phyloP scores from a whole-genome alignment of 345 rosid species.

The Murraya paniculata region DNA sequence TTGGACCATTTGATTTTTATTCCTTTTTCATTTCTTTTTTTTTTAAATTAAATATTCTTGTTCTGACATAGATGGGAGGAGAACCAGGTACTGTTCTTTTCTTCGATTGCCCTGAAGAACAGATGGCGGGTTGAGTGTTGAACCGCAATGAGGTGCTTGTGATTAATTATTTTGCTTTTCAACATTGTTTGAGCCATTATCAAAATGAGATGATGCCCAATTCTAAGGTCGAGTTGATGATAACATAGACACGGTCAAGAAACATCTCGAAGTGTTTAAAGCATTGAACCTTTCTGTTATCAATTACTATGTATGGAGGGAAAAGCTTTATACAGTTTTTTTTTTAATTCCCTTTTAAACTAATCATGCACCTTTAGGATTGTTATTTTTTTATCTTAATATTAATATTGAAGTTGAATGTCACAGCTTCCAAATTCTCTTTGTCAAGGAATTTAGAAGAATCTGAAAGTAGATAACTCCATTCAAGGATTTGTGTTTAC shows the following conservation, averaged over 20 bases:
- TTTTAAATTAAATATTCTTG: background rate
- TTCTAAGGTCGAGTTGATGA: constrained; percentile 82
- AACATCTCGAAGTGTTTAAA: constrained; percentile 54
- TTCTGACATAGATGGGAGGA: constrained; percentile 41
- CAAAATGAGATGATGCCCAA: constrained; percentile 9
- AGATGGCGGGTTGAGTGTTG: constrained; percentile 67
- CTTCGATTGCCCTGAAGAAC: constrained; percentile 74
- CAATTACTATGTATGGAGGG: constrained; percentile 66
- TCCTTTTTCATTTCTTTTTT: background rate
- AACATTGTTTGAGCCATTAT: background rate
- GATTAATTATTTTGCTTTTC: constrained; percentile 1
- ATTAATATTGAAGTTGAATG: background rate
- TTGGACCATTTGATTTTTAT: background rate
- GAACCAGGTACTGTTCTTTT: constrained; percentile 64
- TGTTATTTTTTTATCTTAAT: background rate
- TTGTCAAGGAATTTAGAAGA: too few species aligned
- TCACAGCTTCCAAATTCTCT: background rate
- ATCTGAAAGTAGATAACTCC: too few species aligned
- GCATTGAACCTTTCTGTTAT: constrained; percentile 72
- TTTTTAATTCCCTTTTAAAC: background rate
- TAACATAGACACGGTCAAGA: constrained; percentile 59
- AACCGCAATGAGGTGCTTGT: constrained; percentile 76
- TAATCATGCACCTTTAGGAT: background rate
- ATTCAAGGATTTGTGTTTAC: too few species aligned
- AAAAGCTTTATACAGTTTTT: constrained; percentile 64